Base-by-base conservation (phyloP, 208 protist species). In the Wallacemonas sp. region DNA sequence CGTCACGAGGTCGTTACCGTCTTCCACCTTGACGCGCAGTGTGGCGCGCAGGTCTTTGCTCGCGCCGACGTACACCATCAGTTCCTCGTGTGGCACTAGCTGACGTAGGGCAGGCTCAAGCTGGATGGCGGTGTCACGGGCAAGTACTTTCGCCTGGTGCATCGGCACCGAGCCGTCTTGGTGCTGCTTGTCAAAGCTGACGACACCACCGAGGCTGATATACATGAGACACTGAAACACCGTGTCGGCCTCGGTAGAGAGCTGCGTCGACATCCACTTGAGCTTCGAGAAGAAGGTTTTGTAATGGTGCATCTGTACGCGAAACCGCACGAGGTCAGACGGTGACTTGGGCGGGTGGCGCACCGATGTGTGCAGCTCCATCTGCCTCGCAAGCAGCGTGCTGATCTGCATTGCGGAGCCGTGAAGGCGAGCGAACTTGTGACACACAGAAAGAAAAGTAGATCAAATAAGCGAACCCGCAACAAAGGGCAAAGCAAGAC, bases 81-180 rank as follows among this genome's bases (percentile, higher is more conserved):
- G 67, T 45, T 89, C 75, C 41, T 67, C 63, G 50, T 68, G 72
- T 10, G 85, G 68, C 10, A 95, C 34, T 26, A 62, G 66, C 17
- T 72, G 66, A 12, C 81, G 84, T n/a, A 93, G 60, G 24, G 30
- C 66, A 17, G 79, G 77, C 44, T 90, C 73, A 12, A 96, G 76
- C 46, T 87, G 72, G 61, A 92, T 87, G 5, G 91, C 85, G 5
- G 75, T 74, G 1, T 63, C 66, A 15, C 85, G 87, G 12, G 87
- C 53, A 13, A 95, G 72, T n/a, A 97, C 89, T 54, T 97, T 97
- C 6, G 83, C 87, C 70, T 97, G 92, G 67, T 94, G 92, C 87
- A 97, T 95, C 6, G 89, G 92, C 19, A 97, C 85, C 1, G 60
- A 69, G 2, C 85, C 89, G 52, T 92, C 81, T 21, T 85, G 77